A percentile compares a stretch with the other conserved stretches of the same genome.
Evolutionary conservation across 116 monocot species (phyloP).

Genomic region (Thalassia testudinum): DNA sequence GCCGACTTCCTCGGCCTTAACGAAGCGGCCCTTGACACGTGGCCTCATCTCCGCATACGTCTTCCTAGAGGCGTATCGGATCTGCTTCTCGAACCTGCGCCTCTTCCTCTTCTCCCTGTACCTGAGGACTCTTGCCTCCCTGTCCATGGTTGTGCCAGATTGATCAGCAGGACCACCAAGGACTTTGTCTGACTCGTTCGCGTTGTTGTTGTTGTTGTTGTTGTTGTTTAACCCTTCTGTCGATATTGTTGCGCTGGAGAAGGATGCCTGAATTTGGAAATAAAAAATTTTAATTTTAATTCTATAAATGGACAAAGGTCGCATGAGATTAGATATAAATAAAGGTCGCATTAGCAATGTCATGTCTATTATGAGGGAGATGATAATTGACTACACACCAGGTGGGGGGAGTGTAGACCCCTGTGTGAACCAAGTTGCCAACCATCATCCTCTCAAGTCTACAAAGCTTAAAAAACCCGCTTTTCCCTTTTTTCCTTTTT

Average conservation of each 20-base stretch:
- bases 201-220: background rate
- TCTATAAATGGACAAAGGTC: background rate
- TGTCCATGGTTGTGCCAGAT: conserved; percentile 1
- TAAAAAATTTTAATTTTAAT: background rate
- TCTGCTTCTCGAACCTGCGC: conserved; percentile 22
- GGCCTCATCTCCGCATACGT: conserved; percentile 20
- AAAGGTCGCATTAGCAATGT: too few species aligned
- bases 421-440: too few species aligned
- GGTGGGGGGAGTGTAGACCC: too few species aligned
- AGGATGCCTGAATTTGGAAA: background rate
- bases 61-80: conserved; percentile 19
- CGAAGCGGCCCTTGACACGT: conserved; percentile 13
- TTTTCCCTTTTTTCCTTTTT: too few species aligned
- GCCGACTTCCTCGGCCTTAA: conserved; percentile 6
- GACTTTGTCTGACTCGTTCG: background rate
- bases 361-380: too few species aligned
- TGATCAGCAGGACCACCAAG: background rate
- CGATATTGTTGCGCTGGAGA: background rate
- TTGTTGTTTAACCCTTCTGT: background rate
- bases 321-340: too few species aligned
- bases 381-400: too few species aligned
- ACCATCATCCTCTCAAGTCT: too few species aligned
- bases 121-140: conserved; percentile 15
- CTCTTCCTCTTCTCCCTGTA: conserved; percentile 21
- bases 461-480: too few species aligned